Evolutionary conservation across 805 yeast species (phyloP).

Genomic region (Kodamaea kaohsiungensis): DNA sequence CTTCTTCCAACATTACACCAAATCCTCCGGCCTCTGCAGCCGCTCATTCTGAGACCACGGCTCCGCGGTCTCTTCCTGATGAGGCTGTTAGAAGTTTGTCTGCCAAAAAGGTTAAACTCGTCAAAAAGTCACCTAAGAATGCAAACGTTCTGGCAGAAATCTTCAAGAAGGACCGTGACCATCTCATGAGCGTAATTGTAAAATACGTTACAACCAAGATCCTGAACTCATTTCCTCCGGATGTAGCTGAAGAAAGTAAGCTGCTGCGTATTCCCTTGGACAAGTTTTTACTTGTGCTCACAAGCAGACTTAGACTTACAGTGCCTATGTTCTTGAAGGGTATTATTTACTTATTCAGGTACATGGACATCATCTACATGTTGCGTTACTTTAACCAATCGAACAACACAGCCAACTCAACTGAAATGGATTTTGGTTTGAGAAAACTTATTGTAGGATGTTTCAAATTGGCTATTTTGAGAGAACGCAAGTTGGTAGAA

Average conservation of each 20-base stretch:
- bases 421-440: slow-evolving; percentile 44
- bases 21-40: neutral
- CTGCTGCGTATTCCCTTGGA: slow-evolving; percentile 39
- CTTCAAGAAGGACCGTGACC: slow-evolving; percentile 33
- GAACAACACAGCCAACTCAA: slow-evolving; percentile 44
- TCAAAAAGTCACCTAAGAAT: neutral
- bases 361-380: slow-evolving; percentile 48
- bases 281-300: slow-evolving; percentile 37
- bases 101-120: slow-evolving; percentile 19
- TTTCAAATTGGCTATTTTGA: slow-evolving; percentile 37
- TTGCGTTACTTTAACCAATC: slow-evolving; percentile 47
- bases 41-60: neutral
- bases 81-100: neutral
- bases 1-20: neutral
- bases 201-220: slow-evolving; percentile 46
- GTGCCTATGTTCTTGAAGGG: slow-evolving; percentile 42
- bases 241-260: slow-evolving; percentile 11
- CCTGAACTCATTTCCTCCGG: slow-evolving; percentile 45
- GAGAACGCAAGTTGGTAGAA: slow-evolving; percentile 22
- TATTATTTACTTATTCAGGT: slow-evolving; percentile 43
- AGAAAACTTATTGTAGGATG: slow-evolving; percentile 44
- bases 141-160: slow-evolving; percentile 15
- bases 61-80: neutral
- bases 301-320: slow-evolving; percentile 37
- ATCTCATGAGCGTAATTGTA: slow-evolving; percentile 43